A percentile compares a stretch with the other conserved stretches of the same genome.
Evolutionary conservation across 2,329 filamentous ascomycete species (phyloP).

Genomic region (Coniochaeta prunicola): DNA sequence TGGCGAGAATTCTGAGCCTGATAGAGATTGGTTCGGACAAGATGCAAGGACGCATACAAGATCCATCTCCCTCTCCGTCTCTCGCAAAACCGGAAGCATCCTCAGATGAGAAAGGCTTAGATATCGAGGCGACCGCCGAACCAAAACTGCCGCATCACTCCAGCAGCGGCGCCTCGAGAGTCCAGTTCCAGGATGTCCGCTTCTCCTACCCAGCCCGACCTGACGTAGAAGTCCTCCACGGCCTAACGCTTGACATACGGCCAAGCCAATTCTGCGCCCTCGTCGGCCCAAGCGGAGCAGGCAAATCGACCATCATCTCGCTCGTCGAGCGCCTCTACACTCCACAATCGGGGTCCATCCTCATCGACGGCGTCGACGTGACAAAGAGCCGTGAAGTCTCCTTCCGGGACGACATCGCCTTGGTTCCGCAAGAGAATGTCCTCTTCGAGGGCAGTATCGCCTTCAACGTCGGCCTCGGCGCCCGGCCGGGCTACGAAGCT

Average conservation of each 20-base stretch:
- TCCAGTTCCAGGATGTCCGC: slow-evolving; percentile 48
- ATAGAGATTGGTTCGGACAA: slow-evolving; percentile 34
- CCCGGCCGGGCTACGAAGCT: slow-evolving; percentile 40
- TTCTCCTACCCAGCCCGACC: slow-evolving; percentile 62
- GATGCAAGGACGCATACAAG: slow-evolving; percentile 8
- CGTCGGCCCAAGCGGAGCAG: slow-evolving; percentile 58
- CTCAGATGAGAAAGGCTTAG: slow-evolving; percentile 3
- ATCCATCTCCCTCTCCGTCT: background rate
- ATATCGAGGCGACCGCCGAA: slow-evolving; percentile 23
- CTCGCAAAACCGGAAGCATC: background rate
- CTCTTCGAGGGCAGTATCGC: slow-evolving; percentile 49
- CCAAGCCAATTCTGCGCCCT: slow-evolving; percentile 56
- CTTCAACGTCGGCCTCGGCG: slow-evolving; percentile 50
- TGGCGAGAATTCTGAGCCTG: slow-evolving; percentile 48
- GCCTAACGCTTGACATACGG: slow-evolving; percentile 47
- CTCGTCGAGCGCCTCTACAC: slow-evolving; percentile 44
- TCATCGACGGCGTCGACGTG: slow-evolving; percentile 40
- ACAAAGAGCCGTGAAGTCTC: slow-evolving; percentile 19
- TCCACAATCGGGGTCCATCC: slow-evolving; percentile 30
- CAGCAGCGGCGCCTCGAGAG: slow-evolving; percentile 22
- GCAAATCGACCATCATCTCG: slow-evolving; percentile 60
- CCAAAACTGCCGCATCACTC: background rate
- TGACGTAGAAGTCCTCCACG: slow-evolving; percentile 47
- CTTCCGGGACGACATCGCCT: slow-evolving; percentile 28
- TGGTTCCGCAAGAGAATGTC: slow-evolving; percentile 56